Evolutionary conservation across 1,284 basidiomycete species (phyloP).

Genomic region (Rhodotorula glutinis): DNA sequence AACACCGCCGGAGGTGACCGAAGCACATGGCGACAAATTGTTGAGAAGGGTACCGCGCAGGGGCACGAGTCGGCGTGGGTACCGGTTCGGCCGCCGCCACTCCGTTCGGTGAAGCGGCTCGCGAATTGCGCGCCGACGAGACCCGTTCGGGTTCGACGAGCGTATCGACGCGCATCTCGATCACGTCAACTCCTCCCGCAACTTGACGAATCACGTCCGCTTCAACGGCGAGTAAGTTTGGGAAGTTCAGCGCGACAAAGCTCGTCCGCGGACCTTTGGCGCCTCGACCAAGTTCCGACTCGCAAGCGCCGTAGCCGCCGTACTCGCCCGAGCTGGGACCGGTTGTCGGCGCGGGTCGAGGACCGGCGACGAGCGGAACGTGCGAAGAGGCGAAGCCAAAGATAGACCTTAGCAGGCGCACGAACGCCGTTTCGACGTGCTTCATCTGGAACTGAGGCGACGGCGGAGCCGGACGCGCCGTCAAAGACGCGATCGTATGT

Average conservation of each 20-base stretch:
- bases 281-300: conserved; percentile 29
- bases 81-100: neutral
- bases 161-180: conserved; percentile 41
- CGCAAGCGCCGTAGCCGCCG: conserved; percentile 37
- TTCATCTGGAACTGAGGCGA: conserved; percentile 41
- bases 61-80: too few species aligned
- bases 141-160: conserved; percentile 51
- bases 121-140: conserved; percentile 63
- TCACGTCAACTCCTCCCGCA: conserved; percentile 60
- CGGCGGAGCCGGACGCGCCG: conserved; percentile 32
- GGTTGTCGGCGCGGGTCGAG: conserved; percentile 16
- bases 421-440: conserved; percentile 41
- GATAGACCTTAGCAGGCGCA: conserved; percentile 40
- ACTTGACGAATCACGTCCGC: conserved; percentile 29
- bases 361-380: conserved; percentile 31
- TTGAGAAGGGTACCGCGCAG: conserved; percentile 66
- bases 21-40: conserved; percentile 34
- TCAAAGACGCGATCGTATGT: conserved; percentile 41
- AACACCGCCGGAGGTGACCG: conserved; percentile 64
- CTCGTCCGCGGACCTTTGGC: conserved; percentile 33
- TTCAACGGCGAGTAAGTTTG: conserved; percentile 21
- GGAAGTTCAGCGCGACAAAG: conserved; percentile 38
- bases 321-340: conserved; percentile 33
- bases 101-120: conserved; percentile 51
- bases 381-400: conserved; percentile 38